Base-by-base conservation (phyloP, 805 yeast species). In the Teunomyces aglyptinius region DNA sequence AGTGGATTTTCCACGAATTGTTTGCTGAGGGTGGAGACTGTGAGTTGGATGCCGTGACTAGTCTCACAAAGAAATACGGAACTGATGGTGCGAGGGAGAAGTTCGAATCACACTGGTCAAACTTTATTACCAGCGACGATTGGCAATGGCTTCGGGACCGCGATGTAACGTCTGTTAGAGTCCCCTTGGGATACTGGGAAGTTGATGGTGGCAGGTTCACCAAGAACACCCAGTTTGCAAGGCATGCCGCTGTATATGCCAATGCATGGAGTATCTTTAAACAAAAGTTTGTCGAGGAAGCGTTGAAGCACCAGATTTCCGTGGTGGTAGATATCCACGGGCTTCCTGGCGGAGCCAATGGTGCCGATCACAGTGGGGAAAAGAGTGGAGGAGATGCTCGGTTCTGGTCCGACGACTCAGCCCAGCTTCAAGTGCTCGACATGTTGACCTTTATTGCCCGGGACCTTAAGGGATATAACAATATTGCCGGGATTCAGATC, bases 121-220 rank as follows among this genome's bases (percentile, higher is more conserved):
- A 59, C 6, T 91, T 81, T 60, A 72, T 86, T 48, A 61, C 63
- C 28, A 87, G 82, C 46, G 76, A 76, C 6, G 97, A 92, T 60
- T 91, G 96, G 96, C 58, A 76, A 16, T 89, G 89, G 87, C 65
- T 92, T 24, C 63, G 70, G 38, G 68, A 73, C 16, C 76, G 74
- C 44, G 87, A 89, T 6, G 87, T 87, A n/a, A 89, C 88, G 19
- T 79, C 90, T 1, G 75, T 92, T 4, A 76, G 99, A 57, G 75
- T 92, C 1, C 98, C 99, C 6, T 67, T 92, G 52, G 98, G 98
- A 0, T 92, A 87, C 65, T 92, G 96, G 96, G 83, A 80, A 47
- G 80, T 90, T n/a, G 77, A 70, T 43, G 83, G 85, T 16, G 89
- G 91, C 1, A 53, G 56, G 13, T 85, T 73, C 60, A 67, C 81